These are phyloP conservation scores for Hevea brasiliensis DNA, from an alignment of 345 rosid species.

Conservation along the genomic window DNA sequence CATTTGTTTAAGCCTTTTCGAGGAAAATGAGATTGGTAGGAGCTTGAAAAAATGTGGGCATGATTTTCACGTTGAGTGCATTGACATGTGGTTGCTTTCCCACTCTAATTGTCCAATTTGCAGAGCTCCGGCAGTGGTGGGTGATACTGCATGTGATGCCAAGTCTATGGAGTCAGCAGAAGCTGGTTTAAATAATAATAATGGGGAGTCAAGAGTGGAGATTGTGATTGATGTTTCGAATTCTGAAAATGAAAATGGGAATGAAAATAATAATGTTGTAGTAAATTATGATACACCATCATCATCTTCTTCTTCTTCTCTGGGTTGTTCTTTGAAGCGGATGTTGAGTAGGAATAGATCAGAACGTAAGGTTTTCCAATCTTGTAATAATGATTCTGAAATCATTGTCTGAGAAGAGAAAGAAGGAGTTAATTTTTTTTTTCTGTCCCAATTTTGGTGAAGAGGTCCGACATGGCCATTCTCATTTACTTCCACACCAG, in stretches of 20 bases:
- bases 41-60: slow-evolving; percentile 63
- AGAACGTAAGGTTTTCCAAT: slow-evolving; percentile 50
- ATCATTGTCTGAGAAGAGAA: slow-evolving; percentile 18
- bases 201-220: slow-evolving; percentile 31
- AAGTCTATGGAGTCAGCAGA: slow-evolving; percentile 23
- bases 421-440: background rate
- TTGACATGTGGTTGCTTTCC: slow-evolving; percentile 79
- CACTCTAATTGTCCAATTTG: slow-evolving; percentile 75
- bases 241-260: slow-evolving; percentile 27
- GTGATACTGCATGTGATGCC: background rate
- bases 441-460: no score
- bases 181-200: slow-evolving; percentile 19
- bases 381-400: slow-evolving; percentile 7
- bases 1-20: slow-evolving; percentile 64
- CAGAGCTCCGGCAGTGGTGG: slow-evolving; percentile 43
- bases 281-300: slow-evolving; percentile 11
- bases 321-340: slow-evolving; percentile 50
- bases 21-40: slow-evolving; percentile 61
- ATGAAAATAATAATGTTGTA: slow-evolving; percentile 7
- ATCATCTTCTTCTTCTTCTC: slow-evolving; percentile 29
- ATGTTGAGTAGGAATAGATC: slow-evolving; percentile 69
- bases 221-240: slow-evolving; percentile 23
- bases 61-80: slow-evolving; percentile 72
- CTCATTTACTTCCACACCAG: no score
- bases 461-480: no score